phyloP scores from a whole-genome alignment of 2,329 filamentous ascomycete species.

The Gliomastix tumulicola region DNA sequence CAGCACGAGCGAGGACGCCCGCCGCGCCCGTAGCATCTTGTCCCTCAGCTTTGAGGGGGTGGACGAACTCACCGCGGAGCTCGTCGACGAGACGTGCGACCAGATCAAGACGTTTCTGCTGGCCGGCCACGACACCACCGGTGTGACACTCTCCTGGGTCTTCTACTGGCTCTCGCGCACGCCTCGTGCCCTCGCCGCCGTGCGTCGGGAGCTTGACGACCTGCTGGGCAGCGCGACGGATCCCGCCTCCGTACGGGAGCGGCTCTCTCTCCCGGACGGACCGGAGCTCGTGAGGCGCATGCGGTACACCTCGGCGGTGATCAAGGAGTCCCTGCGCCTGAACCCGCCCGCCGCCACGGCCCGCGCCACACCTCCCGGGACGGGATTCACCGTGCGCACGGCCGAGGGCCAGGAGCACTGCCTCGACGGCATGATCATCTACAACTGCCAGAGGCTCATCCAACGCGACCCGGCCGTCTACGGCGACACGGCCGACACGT shows the following conservation, averaged over 20 bases:
- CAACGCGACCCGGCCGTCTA: constrained; percentile 22
- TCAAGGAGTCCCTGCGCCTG: constrained; percentile 27
- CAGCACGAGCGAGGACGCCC: no score
- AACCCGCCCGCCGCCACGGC: constrained; percentile 22
- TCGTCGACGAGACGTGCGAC: constrained; percentile 45
- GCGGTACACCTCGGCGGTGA: constrained; percentile 25
- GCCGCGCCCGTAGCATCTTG: constrained; percentile 7
- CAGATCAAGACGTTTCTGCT: constrained; percentile 81
- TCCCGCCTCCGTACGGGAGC: constrained; percentile 14
- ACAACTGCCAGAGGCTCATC: constrained; percentile 20
- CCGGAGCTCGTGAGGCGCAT: constrained; percentile 21
- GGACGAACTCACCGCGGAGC: constrained; percentile 11
- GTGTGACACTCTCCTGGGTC: constrained; percentile 70
- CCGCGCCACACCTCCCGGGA: constrained; percentile 14
- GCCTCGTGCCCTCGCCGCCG: constrained; percentile 57
- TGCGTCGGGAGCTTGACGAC: constrained; percentile 64
- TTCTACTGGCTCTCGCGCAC: constrained; percentile 75
- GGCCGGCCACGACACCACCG: constrained; percentile 83
- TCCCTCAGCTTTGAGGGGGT: constrained; percentile 18
- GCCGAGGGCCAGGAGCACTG: background rate
- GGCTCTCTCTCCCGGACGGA: constrained; percentile 14
- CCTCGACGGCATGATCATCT: constrained; percentile 22
- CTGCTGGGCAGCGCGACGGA: constrained; percentile 3
- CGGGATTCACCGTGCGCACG: constrained; percentile 2
- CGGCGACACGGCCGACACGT: constrained; percentile 23